These are phyloP conservation scores for Furcasterigmium furcatum DNA, from an alignment of 2,329 filamentous ascomycete genomes.

Conservation along the genomic window DNA sequence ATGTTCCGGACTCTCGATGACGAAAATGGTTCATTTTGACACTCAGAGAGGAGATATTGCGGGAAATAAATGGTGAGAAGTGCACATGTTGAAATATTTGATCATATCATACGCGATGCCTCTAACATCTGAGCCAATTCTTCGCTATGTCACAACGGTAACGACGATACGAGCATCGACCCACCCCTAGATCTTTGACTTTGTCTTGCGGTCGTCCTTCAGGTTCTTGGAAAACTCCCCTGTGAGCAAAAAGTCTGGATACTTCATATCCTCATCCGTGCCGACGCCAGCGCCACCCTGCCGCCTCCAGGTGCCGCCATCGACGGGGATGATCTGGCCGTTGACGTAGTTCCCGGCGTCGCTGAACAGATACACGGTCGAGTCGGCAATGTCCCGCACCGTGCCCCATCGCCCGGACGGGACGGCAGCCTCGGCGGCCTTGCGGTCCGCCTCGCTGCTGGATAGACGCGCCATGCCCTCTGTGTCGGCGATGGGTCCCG, in stretches of 20 bases:
- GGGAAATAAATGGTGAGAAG: no score
- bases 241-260: slow-evolving; percentile 45
- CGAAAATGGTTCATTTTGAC: no score
- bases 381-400: slow-evolving; percentile 86
- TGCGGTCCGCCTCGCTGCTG: slow-evolving; percentile 29
- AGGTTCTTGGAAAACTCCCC: slow-evolving; percentile 29
- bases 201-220: slow-evolving; percentile 26
- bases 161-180: no score
- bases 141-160: no score
- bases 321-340: slow-evolving; percentile 75
- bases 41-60: no score
- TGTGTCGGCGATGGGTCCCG: slow-evolving; percentile 81
- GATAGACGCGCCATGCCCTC: slow-evolving; percentile 71
- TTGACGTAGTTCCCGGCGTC: slow-evolving; percentile 85
- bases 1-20: no score
- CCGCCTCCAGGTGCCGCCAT: slow-evolving; percentile 57
- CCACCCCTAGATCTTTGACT: slow-evolving; percentile 38
- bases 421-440: slow-evolving; percentile 41
- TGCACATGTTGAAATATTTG: no score
- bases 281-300: slow-evolving; percentile 44
- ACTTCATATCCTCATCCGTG: slow-evolving; percentile 42
- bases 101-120: no score
- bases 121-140: no score
- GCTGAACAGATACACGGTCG: slow-evolving; percentile 84
- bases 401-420: slow-evolving; percentile 76